Percentiles rank a stretch among this genome's conserved stretches.
These are phyloP conservation scores for Quercus lobata DNA, from an alignment of 331 rosid species.

Conservation along the genomic window DNA sequence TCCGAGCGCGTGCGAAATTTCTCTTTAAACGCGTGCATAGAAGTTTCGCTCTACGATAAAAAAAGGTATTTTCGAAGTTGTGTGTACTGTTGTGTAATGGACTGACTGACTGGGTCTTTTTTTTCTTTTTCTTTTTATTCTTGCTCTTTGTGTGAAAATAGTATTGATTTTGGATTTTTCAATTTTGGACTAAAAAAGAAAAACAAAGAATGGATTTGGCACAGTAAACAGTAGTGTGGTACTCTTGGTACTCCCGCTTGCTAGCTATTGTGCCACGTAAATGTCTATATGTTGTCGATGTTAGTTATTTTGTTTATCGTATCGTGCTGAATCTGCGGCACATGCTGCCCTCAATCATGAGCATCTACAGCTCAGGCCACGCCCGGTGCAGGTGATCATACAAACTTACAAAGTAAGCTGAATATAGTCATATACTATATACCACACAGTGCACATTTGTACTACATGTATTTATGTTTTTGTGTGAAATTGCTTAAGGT, in stretches of 20 bases:
- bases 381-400: not conserved
- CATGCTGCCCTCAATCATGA: conserved; percentile 33
- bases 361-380: conserved; percentile 28
- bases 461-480: no score
- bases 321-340: conserved; percentile 11
- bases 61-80: conserved; percentile 10
- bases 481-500: no score
- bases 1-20: conserved; percentile 48
- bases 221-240: not conserved
- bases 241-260: not conserved
- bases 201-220: not conserved
- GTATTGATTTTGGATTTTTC: not conserved
- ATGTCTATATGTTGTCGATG: no score
- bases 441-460: no score
- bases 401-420: not conserved
- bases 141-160: not conserved
- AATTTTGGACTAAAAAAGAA: not conserved
- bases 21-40: conserved; percentile 63
- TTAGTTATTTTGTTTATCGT: not conserved
- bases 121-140: not conserved
- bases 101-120: not conserved
- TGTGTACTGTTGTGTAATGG: not conserved
- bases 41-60: conserved; percentile 36
- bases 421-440: no score
- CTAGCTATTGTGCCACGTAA: conserved; percentile 9